Base-by-base conservation (phyloP, 176 grass and related monocot species). In the Rhipidocladum racemiflorum region DNA sequence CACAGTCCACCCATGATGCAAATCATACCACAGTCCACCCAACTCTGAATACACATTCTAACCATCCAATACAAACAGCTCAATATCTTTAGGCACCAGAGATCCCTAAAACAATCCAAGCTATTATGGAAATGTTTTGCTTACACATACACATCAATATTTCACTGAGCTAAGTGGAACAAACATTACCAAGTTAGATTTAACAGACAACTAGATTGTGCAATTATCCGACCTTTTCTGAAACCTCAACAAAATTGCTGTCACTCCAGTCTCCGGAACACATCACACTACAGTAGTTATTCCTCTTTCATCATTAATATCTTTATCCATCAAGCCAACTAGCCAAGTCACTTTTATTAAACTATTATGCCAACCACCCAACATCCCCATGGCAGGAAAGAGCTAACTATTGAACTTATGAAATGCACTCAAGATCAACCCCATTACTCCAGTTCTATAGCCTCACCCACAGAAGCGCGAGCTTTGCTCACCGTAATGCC, bases 401-500 rank as follows among this genome's bases (percentile, higher is more conserved):
- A 68, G 36, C 36, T 67, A 69, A 81, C 18, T 68, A 63, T 18
- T 63, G 39, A 46, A 76, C 49, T 54, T 86, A 54, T 3, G 9
- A 66, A 70, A 77, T 72, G 36, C 21, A 76, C 18, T 30, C 17
- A 57, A 50, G 53, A 56, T 34, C 53, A 81, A 76, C 6, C 74
- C 3, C 56, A 65, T 27, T 44, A 42, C 32, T 63, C 7, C 6
- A 68, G 9, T 63, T 79, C 46, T 56, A 78, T 6, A 32, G 7
- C 5, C 56, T 63, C 17, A 42, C 15, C 35, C 2, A 43, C 42
- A 35, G 43, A 74, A 53, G 27, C 16, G 42, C 14, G 32, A 53
- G 12, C 14, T 84, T 53, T 79, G n/a, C 48, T 89, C 78, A 94
- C 96, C 96, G 90, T 72, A 66, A 91, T 83, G 46, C 72, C 96